Percentiles rank a stretch among this genome's conserved stretches.
These are phyloP conservation scores for Phaeosphaeriaceae sp. DNA, from an alignment of 2,329 filamentous ascomycete species.

Conservation along the genomic window DNA sequence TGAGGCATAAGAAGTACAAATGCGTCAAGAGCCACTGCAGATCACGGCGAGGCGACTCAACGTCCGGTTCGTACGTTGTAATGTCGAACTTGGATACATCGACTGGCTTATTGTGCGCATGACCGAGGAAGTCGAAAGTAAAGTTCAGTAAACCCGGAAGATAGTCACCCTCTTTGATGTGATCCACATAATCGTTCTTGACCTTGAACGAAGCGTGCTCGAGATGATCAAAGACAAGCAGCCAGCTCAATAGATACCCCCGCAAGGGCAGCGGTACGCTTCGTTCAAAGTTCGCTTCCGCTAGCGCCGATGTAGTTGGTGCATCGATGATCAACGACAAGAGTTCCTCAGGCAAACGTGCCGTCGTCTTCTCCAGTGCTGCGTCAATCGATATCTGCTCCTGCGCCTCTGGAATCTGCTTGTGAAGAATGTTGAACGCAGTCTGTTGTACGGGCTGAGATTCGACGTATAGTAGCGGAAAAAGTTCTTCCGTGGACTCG, in stretches of 20 bases:
- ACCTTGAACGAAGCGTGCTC: conserved; percentile 79
- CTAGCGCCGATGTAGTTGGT: conserved; percentile 72
- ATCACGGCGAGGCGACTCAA: conserved; percentile 72
- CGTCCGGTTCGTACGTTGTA: conserved; percentile 65
- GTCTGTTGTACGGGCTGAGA: conserved; percentile 79
- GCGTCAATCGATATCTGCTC: conserved; percentile 83
- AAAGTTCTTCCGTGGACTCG: conserved; percentile 72
- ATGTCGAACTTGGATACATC: conserved; percentile 75
- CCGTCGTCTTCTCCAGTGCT: conserved; percentile 73
- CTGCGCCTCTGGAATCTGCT: conserved; percentile 77
- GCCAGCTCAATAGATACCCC: conserved; percentile 87
- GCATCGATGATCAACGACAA: conserved; percentile 82
- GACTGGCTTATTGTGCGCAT: conserved; percentile 74
- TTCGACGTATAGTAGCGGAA: conserved; percentile 75
- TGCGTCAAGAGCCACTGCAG: conserved; percentile 86
- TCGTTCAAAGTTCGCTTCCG: conserved; percentile 69
- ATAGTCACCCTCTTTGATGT: conserved; percentile 76
- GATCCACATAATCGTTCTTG: conserved; percentile 78
- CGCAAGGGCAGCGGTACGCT: conserved; percentile 73
- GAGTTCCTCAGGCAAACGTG: conserved; percentile 81
- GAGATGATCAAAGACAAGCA: conserved; percentile 87
- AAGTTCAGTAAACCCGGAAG: conserved; percentile 76
- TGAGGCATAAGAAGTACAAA: conserved; percentile 82
- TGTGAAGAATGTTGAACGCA: conserved; percentile 80
- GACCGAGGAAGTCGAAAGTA: conserved; percentile 83